phyloP scores from a whole-genome alignment of 306 rosid genomes.

The Fragaria ananassa region DNA sequence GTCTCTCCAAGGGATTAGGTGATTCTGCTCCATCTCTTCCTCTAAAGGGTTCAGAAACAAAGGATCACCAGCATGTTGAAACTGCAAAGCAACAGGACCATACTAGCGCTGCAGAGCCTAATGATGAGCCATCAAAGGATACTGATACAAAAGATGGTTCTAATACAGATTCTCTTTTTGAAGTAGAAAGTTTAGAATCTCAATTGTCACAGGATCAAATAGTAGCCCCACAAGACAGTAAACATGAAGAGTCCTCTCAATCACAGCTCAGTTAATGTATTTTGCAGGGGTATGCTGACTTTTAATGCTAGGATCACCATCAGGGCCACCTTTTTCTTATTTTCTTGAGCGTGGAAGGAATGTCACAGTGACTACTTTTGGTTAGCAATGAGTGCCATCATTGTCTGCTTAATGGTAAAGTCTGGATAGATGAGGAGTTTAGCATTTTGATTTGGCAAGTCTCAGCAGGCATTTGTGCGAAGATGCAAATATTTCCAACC shows the following conservation, averaged over 20 bases:
- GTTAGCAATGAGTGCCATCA: not conserved
- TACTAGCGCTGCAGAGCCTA: not conserved
- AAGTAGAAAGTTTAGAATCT: conserved; percentile 45
- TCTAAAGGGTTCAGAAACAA: conserved; percentile 34
- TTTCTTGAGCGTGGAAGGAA: not conserved
- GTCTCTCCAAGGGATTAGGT: conserved; percentile 81
- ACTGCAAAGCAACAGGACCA: conserved; percentile 40
- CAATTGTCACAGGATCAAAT: conserved; percentile 43
- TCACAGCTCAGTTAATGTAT: conserved; percentile 8
- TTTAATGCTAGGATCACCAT: conserved; percentile 3
- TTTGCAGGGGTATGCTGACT: conserved; percentile 27
- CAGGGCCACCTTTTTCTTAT: conserved; percentile 10
- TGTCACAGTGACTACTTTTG: not conserved
- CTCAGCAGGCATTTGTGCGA: not conserved
- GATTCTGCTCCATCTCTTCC: conserved; percentile 37
- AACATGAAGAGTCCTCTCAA: conserved; percentile 29
- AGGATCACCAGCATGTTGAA: conserved; percentile 38
- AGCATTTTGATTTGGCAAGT: conserved; percentile 23
- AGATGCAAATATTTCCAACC: not conserved
- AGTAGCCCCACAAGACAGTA: conserved; percentile 37
- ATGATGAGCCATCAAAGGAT: conserved; percentile 17
- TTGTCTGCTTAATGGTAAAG: conserved; percentile 9
- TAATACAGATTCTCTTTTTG: conserved; percentile 33
- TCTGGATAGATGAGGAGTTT: conserved; percentile 12
- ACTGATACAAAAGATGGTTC: conserved; percentile 29